phyloP scores from a whole-genome alignment of 1,139 yeast genomes.

The Yamadazyma jaroonii region DNA sequence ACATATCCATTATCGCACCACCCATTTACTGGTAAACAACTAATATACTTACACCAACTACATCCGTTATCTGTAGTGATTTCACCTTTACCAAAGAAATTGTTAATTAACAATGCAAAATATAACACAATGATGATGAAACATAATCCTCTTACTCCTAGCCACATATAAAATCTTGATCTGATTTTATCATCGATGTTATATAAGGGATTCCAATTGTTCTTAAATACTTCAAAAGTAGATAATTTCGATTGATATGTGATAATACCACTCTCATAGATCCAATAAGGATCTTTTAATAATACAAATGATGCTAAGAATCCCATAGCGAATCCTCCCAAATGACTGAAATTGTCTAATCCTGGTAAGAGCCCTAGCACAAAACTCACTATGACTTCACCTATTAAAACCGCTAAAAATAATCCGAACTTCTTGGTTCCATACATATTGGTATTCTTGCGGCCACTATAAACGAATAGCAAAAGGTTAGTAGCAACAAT shows the following conservation, averaged over 20 bases:
- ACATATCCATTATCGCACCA: conserved; percentile 70
- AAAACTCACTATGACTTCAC: conserved; percentile 59
- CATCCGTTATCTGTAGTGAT: conserved; percentile 34
- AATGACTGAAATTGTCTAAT: conserved; percentile 71
- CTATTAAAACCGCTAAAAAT: conserved; percentile 46
- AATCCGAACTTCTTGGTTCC: conserved; percentile 42
- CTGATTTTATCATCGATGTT: conserved; percentile 34
- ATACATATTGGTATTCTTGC: conserved; percentile 43
- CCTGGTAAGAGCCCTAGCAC: conserved; percentile 73
- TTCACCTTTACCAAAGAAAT: conserved; percentile 48
- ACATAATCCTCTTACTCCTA: conserved; percentile 43
- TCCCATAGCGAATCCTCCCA: conserved; percentile 75
- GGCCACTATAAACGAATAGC: conserved; percentile 56
- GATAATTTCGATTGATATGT: conserved; percentile 35
- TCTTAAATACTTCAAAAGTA: conserved; percentile 39
- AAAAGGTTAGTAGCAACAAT: conserved; percentile 62
- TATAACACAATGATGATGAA: conserved; percentile 48
- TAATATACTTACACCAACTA: conserved; percentile 71
- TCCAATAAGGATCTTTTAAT: conserved; percentile 58
- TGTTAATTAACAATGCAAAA: conserved; percentile 47
- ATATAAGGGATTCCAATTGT: conserved; percentile 42
- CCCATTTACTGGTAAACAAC: conserved; percentile 67
- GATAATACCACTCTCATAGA: conserved; percentile 41
- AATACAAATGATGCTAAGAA: conserved; percentile 48
- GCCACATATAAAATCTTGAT: conserved; percentile 47